Conservation (phyloP, 495 filamentous ascomycete genomes). For the Penicillium cosmopolitanum region DNA sequence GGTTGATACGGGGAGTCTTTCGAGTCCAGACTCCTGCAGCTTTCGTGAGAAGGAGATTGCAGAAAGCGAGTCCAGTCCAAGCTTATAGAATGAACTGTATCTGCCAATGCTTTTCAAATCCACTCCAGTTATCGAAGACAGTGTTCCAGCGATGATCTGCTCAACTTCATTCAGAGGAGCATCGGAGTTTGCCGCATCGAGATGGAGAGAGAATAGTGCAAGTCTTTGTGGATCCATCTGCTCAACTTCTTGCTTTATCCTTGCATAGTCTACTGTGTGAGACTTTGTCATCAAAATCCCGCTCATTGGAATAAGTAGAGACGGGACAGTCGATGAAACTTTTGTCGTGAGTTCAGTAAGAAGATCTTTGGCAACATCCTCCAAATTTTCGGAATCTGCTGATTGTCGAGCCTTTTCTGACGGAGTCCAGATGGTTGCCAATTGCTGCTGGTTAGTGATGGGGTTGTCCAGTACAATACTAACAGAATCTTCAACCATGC, state of each 20-base stretch:
- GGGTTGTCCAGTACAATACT: constrained; percentile 50
- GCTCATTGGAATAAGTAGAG: constrained; percentile 66
- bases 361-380: constrained; percentile 34
- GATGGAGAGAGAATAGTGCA: constrained; percentile 29
- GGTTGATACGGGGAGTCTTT: constrained; percentile 58
- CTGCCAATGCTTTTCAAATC: constrained; percentile 46
- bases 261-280: constrained; percentile 63
- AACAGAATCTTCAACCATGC: constrained; percentile 52
- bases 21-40: constrained; percentile 45
- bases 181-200: constrained; percentile 15
- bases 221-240: constrained; percentile 26
- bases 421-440: constrained; percentile 65
- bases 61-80: constrained; percentile 82
- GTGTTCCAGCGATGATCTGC: constrained; percentile 48
- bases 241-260: constrained; percentile 39
- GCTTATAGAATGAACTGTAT: constrained; percentile 59
- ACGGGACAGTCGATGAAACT: constrained; percentile 75
- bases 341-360: constrained; percentile 43
- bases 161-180: constrained; percentile 43
- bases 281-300: constrained; percentile 63
- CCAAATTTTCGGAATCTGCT: constrained; percentile 7
- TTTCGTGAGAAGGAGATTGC: constrained; percentile 67
- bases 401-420: constrained; percentile 8
- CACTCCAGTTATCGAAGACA: constrained; percentile 53
- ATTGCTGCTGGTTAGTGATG: constrained; percentile 35